Evolutionary conservation across 2,329 filamentous ascomycete species (phyloP).

Genomic region (Fusarium sp.): DNA sequence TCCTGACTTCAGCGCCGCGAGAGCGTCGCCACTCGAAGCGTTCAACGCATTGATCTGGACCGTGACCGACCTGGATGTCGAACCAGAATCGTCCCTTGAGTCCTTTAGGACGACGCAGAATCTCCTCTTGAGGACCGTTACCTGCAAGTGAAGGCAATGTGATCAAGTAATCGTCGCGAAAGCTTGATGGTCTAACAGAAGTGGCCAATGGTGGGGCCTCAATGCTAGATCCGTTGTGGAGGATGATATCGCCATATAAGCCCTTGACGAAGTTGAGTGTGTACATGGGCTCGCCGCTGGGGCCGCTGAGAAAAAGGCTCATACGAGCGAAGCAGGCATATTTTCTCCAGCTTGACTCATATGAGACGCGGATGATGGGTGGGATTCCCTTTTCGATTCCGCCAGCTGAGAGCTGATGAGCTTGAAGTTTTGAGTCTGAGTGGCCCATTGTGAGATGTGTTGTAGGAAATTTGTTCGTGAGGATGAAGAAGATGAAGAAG

Average conservation of each 20-base stretch:
- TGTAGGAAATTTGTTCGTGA: neutral
- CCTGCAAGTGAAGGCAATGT: slow-evolving; percentile 19
- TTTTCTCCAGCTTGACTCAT: slow-evolving; percentile 25
- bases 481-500: neutral
- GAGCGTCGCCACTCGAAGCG: slow-evolving; percentile 45
- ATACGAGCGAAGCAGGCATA: slow-evolving; percentile 5
- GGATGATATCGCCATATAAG: slow-evolving; percentile 31
- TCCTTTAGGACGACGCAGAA: slow-evolving; percentile 20
- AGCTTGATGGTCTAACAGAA: slow-evolving; percentile 1
- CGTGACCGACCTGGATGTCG: slow-evolving; percentile 34
- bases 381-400: slow-evolving; percentile 16
- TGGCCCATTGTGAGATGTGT: slow-evolving; percentile 31
- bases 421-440: slow-evolving; percentile 30
- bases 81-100: slow-evolving; percentile 39
- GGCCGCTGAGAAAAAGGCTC: slow-evolving; percentile 23
- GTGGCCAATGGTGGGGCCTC: slow-evolving; percentile 20
- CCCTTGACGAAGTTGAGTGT: slow-evolving; percentile 22
- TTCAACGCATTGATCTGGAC: slow-evolving; percentile 18
- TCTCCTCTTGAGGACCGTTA: slow-evolving; percentile 13
- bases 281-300: slow-evolving; percentile 28
- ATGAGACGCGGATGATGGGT: slow-evolving; percentile 19
- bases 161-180: slow-evolving; percentile 27
- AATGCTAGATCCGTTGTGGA: slow-evolving; percentile 31
- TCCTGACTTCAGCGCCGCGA: slow-evolving; percentile 37
- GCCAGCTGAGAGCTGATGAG: slow-evolving; percentile 16